phyloP scores from a whole-genome alignment of 108 stramenopile genomes.

The Seminavis robusta region DNA sequence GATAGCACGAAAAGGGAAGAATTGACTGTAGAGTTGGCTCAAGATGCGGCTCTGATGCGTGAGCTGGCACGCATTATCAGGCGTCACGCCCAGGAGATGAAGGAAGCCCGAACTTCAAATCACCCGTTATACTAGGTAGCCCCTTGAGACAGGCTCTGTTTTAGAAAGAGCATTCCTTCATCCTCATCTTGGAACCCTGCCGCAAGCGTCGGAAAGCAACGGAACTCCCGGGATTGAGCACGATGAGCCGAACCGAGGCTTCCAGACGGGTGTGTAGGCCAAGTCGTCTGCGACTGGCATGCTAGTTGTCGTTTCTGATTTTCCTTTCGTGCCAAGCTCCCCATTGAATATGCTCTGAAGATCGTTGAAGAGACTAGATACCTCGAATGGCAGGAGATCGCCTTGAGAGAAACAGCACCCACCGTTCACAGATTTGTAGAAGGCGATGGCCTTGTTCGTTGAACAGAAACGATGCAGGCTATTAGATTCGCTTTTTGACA shows the following conservation, averaged over 20 bases:
- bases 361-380: conserved; percentile 32
- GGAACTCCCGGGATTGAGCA: conserved; percentile 59
- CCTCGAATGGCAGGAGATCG: conserved; percentile 60
- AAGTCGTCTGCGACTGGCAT: conserved; percentile 48
- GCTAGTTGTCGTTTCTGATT: conserved; percentile 15
- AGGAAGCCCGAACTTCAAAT: too few species aligned
- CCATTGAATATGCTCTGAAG: conserved; percentile 46
- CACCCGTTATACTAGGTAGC: too few species aligned
- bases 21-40: too few species aligned
- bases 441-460: too few species aligned
- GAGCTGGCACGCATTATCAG: too few species aligned
- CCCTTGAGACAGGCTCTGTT: too few species aligned
- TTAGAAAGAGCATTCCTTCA: neutral
- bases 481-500: conserved; percentile 24
- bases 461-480: too few species aligned
- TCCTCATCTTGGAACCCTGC: conserved; percentile 52
- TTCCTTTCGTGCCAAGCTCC: conserved; percentile 8
- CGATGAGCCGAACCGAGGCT: conserved; percentile 53
- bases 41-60: too few species aligned
- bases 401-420: conserved; percentile 61
- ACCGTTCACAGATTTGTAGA: conserved; percentile 22
- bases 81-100: too few species aligned
- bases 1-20: too few species aligned
- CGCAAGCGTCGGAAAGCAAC: conserved; percentile 69
- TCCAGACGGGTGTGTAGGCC: conserved; percentile 62